A percentile compares a stretch with the other conserved stretches of the same genome.
These are phyloP conservation scores for Botrytis tulipae DNA, from an alignment of 2,329 filamentous ascomycete genomes.

Conservation along the genomic window DNA sequence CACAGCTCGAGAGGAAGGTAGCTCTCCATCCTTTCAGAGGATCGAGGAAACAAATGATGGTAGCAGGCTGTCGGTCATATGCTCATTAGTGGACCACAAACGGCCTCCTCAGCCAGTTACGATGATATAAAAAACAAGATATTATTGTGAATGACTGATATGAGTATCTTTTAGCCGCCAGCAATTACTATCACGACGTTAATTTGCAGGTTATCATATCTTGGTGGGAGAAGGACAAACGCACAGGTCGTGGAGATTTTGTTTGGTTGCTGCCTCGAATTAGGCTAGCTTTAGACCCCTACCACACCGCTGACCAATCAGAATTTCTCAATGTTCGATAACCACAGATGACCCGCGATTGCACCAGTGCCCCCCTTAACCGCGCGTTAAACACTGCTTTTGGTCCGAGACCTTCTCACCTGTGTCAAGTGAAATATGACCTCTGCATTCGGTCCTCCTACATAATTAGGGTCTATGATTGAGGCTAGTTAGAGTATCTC, in stretches of 20 bases:
- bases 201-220: neutral
- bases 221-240: neutral
- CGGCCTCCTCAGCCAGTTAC: neutral
- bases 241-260: neutral
- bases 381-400: slow-evolving; percentile 5
- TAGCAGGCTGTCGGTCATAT: neutral
- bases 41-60: neutral
- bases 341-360: neutral
- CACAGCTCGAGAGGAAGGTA: neutral
- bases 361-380: neutral
- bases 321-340: neutral
- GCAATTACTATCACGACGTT: neutral
- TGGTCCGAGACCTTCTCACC: neutral
- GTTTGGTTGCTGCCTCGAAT: neutral
- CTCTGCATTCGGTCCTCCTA: neutral
- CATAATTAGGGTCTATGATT: neutral
- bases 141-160: neutral
- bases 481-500: neutral
- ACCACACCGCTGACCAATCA: neutral
- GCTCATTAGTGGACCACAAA: neutral
- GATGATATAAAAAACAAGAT: neutral
- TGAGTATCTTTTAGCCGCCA: neutral
- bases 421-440: slow-evolving; percentile 1
- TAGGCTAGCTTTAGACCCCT: neutral
- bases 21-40: neutral